phyloP scores from a whole-genome alignment of 208 protist species.

The Porcisia deanei region DNA sequence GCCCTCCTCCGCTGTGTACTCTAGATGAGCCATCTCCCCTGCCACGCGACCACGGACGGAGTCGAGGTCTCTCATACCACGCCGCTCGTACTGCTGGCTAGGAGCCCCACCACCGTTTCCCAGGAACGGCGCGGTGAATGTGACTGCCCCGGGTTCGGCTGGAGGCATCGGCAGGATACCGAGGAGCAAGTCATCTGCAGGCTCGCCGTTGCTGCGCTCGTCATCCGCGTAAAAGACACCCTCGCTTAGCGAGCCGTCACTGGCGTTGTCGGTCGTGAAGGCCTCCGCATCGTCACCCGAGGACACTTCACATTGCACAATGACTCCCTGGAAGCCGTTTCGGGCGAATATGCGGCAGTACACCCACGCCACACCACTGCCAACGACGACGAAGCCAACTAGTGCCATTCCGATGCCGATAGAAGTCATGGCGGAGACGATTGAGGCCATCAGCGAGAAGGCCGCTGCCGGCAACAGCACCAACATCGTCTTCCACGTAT shows the following conservation, averaged over 20 bases:
- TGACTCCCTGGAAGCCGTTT: conserved; percentile 83
- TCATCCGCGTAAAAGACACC: conserved; percentile 68
- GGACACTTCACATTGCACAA: conserved; percentile 67
- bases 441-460: conserved; percentile 68
- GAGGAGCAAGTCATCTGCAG: conserved; percentile 46
- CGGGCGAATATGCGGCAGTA: conserved; percentile 74
- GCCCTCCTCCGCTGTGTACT: conserved; percentile 6
- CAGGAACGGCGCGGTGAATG: background rate
- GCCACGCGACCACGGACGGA: background rate
- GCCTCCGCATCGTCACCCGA: conserved; percentile 26
- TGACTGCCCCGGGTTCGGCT: background rate
- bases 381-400: conserved; percentile 58
- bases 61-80: conserved; percentile 12
- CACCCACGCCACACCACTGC: conserved; percentile 53
- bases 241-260: conserved; percentile 33
- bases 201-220: conserved; percentile 20
- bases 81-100: conserved; percentile 1
- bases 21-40: conserved; percentile 15
- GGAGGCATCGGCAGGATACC: conserved; percentile 49
- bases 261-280: conserved; percentile 15
- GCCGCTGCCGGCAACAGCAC: conserved; percentile 55
- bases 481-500: conserved; percentile 52
- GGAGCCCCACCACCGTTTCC: background rate
- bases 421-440: conserved; percentile 64
- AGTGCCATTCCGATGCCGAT: conserved; percentile 64